phyloP scores from a whole-genome alignment of 352 stramenopile genomes.

The Phytophthora tentaculata region DNA sequence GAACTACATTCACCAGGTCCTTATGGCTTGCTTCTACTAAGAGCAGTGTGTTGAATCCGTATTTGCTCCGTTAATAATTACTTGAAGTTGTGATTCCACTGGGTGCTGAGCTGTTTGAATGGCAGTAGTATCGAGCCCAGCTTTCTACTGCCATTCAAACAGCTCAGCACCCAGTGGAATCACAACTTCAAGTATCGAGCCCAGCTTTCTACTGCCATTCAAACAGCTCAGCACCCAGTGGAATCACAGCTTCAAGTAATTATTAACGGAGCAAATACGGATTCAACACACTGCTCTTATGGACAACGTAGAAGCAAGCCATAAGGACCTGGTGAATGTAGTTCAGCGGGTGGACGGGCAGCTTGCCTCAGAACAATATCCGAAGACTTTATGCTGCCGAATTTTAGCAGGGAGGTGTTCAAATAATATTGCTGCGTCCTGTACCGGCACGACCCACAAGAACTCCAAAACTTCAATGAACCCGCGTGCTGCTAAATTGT shows the following conservation, averaged over 20 bases:
- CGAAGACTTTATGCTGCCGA: not conserved
- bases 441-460: not conserved
- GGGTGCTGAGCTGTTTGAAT: not conserved
- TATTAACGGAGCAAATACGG: not conserved
- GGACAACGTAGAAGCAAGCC: constrained; percentile 1
- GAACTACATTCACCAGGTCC: not conserved
- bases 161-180: not conserved
- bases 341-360: not conserved
- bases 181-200: not conserved
- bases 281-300: not conserved
- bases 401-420: not conserved
- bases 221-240: not conserved
- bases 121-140: not conserved
- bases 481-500: not conserved
- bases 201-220: not conserved
- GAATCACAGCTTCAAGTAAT: not conserved
- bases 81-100: not conserved
- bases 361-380: not conserved
- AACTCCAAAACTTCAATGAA: not conserved
- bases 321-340: not conserved
- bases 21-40: not conserved
- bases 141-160: not conserved
- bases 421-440: not conserved
- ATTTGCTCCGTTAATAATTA: not conserved
- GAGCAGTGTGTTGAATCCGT: not conserved